Conservation (phyloP, 805 yeast genomes). For the Zygosaccharomyces gambellarensis region DNA sequence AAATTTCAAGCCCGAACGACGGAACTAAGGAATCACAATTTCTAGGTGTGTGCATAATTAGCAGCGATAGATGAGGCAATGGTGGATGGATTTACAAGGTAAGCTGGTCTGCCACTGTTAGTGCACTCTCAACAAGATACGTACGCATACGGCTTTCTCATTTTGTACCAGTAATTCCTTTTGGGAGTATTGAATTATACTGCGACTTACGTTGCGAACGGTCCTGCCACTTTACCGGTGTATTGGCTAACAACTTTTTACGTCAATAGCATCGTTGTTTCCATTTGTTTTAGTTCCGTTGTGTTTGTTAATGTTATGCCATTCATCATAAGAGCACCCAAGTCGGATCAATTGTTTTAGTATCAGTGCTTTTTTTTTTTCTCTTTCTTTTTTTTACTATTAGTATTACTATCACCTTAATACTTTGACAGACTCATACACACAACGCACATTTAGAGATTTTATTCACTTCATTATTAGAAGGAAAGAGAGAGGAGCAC, state of each 20-base stretch:
- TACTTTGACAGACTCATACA: not conserved
- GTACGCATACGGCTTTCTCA: no score
- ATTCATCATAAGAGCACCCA: not conserved
- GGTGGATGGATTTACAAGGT: not conserved
- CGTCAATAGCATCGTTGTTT: no score
- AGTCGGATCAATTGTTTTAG: not conserved
- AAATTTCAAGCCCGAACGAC: constrained; percentile 9
- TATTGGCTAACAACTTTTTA: no score
- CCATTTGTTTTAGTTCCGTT: not conserved
- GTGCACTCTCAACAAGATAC: no score
- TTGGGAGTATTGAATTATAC: no score
- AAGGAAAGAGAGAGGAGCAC: not conserved
- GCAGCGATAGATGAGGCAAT: not conserved
- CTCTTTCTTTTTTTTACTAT: not conserved
- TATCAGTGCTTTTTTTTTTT: not conserved
- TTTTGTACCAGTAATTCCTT: no score
- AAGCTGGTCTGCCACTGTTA: no score
- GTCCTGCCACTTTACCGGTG: no score
- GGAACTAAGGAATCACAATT: constrained; percentile 1
- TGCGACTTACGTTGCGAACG: no score
- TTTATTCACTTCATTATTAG: not conserved
- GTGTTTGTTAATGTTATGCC: not conserved
- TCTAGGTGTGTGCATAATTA: not conserved
- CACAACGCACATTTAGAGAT: not conserved
- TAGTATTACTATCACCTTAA: not conserved